Percentiles rank a stretch among this genome's conserved stretches.
Conservation (phyloP, 2,329 filamentous ascomycete genomes). For the Fusarium aywerte region DNA sequence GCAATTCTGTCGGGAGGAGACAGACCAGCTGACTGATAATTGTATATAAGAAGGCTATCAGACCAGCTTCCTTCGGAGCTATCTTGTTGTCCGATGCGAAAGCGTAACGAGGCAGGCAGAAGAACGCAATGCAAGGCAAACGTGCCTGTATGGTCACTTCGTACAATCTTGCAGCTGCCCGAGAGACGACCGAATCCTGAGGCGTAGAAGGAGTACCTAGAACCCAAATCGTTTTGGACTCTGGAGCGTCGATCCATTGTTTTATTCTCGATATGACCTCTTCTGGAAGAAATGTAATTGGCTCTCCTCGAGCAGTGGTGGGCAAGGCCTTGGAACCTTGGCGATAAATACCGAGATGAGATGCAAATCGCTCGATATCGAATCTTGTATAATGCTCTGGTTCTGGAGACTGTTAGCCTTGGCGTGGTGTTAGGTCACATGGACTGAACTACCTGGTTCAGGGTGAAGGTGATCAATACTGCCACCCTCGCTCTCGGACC, state of each 20-base stretch:
- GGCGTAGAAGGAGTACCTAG: background rate
- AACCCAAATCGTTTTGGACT: background rate
- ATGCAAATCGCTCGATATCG: background rate
- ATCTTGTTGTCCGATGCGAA: background rate
- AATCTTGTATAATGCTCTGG: background rate
- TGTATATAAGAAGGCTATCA: background rate
- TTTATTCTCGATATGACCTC: background rate
- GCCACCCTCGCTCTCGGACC: background rate
- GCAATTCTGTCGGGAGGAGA: background rate
- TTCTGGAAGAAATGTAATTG: background rate
- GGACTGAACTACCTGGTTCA: background rate
- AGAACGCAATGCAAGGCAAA: background rate
- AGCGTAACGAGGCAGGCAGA: background rate
- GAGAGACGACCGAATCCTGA: background rate
- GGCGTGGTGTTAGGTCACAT: rapidly evolving
- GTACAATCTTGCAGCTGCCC: background rate
- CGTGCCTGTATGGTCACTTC: background rate
- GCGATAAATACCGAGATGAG: background rate
- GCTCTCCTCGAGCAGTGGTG: background rate
- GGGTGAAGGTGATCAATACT: background rate
- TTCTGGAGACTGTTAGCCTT: background rate
- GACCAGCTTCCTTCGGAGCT: background rate
- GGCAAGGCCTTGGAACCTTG: background rate
- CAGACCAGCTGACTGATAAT: background rate
- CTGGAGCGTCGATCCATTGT: background rate